Evolutionary conservation across 148 eudicot species (phyloP).

Genomic region (Linanthus parryae): DNA sequence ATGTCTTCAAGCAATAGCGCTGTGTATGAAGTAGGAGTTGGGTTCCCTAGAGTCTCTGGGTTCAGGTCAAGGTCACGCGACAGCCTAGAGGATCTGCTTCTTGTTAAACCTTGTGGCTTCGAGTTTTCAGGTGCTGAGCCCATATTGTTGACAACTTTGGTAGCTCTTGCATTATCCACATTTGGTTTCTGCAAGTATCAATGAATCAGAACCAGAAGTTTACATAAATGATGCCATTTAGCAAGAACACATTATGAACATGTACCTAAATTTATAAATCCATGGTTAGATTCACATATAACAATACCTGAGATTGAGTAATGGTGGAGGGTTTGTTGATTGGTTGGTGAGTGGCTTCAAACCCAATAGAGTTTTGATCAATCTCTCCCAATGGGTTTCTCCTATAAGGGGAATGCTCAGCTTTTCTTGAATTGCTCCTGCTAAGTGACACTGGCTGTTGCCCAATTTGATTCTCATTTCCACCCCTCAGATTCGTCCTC

Average conservation of each 20-base stretch:
- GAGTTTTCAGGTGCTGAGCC: constrained; percentile 37
- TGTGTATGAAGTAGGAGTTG: constrained; percentile 41
- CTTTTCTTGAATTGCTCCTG: constrained; percentile 75
- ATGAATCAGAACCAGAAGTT: too few relatives aligned
- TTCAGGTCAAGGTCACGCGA: constrained; percentile 81
- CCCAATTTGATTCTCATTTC: constrained; percentile 17
- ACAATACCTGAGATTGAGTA: too few relatives aligned
- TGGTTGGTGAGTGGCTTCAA: too few relatives aligned
- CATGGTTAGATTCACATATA: too few relatives aligned
- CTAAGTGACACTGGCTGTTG: constrained; percentile 42
- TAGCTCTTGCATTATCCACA: constrained; percentile 20
- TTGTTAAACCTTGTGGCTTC: constrained; percentile 47
- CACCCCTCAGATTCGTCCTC: constrained; percentile 15
- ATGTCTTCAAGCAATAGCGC: constrained; percentile 81
- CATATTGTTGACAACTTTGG: constrained; percentile 29
- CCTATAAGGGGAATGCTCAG: constrained; percentile 75
- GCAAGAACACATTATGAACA: too few relatives aligned
- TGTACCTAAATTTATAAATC: too few relatives aligned
- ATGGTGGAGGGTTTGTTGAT: too few relatives aligned
- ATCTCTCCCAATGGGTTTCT: constrained; percentile 79
- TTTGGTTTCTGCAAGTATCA: constrained; percentile 33
- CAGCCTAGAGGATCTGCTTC: constrained; percentile 74
- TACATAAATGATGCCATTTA: too few relatives aligned
- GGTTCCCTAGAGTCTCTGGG: constrained; percentile 38
- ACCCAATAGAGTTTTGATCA: constrained; percentile 50